Evolutionary conservation across 2,329 filamentous ascomycete species (phyloP).

Genomic region (Fusarium sp.): DNA sequence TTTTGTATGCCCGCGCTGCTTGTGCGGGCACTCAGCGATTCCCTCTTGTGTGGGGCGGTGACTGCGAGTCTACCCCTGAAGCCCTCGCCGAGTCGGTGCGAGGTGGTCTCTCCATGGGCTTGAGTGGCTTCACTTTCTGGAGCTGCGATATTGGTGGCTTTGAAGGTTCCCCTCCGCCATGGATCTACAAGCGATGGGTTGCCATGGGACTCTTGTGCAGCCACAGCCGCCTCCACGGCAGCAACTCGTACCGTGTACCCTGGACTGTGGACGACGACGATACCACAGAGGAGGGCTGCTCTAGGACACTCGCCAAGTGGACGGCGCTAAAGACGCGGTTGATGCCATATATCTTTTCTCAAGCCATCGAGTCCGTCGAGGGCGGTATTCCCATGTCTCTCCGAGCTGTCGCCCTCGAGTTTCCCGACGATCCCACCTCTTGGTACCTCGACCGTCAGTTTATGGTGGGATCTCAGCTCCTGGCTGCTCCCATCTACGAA

Average conservation of each 20-base stretch:
- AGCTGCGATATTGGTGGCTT: conserved; percentile 77
- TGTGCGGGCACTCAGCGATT: conserved; percentile 75
- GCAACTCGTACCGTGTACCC: conserved; percentile 75
- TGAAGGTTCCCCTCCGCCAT: conserved; percentile 71
- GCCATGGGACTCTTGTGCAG: conserved; percentile 77
- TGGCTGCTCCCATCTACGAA: conserved; percentile 71
- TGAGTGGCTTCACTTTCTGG: conserved; percentile 74
- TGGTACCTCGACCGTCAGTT: conserved; percentile 77
- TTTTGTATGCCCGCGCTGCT: conserved; percentile 72
- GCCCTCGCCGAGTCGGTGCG: conserved; percentile 77
- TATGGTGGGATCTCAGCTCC: conserved; percentile 72
- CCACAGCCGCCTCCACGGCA: conserved; percentile 76
- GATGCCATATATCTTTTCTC: conserved; percentile 62
- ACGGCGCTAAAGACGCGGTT: conserved; percentile 60
- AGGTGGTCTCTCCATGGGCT: conserved; percentile 69
- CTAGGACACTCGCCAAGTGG: conserved; percentile 57
- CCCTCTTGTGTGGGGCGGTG: conserved; percentile 76
- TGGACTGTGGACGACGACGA: conserved; percentile 76
- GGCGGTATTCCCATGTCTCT: conserved; percentile 69
- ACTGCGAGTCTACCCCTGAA: conserved; percentile 77
- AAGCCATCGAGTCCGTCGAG: conserved; percentile 53
- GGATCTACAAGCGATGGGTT: conserved; percentile 81
- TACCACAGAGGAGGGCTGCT: conserved; percentile 63
- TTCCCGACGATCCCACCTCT: conserved; percentile 72
- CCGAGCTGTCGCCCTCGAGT: conserved; percentile 73